Percentiles rank a stretch among this genome's conserved stretches.
Evolutionary conservation across 2,329 filamentous ascomycete genomes (phyloP).

Genomic region (Coleophoma cylindrospora): DNA sequence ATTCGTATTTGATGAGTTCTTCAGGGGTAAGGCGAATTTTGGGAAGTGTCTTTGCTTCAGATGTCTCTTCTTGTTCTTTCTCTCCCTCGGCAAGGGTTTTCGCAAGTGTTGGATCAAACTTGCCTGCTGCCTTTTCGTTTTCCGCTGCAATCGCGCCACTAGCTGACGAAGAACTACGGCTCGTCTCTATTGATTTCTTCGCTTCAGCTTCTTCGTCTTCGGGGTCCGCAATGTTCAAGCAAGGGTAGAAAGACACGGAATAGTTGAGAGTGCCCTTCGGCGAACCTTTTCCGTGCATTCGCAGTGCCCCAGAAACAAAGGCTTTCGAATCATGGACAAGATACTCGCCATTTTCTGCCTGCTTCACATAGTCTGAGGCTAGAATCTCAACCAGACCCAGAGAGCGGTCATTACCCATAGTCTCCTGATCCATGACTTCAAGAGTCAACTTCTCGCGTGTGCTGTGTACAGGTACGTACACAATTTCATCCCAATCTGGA

Average conservation of each 20-base stretch:
- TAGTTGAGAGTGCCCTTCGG: constrained; percentile 79
- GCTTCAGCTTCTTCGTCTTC: constrained; percentile 69
- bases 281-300: constrained; percentile 66
- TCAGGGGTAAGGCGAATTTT: constrained; percentile 76
- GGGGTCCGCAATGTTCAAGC: constrained; percentile 80
- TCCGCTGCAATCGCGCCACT: constrained; percentile 26
- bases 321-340: constrained; percentile 72
- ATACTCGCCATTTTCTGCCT: constrained; percentile 78
- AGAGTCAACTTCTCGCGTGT: constrained; percentile 76
- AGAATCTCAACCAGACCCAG: constrained; percentile 76
- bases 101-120: constrained; percentile 17
- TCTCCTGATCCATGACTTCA: constrained; percentile 97
- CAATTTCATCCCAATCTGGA: constrained; percentile 91
- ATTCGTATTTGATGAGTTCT: constrained; percentile 81
- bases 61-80: constrained; percentile 38
- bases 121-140: constrained; percentile 32
- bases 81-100: constrained; percentile 23
- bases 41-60: constrained; percentile 49
- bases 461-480: constrained; percentile 89
- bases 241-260: constrained; percentile 85
- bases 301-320: constrained; percentile 60
- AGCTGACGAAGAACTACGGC: constrained; percentile 14
- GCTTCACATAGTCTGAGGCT: constrained; percentile 71
- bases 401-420: constrained; percentile 82
- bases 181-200: constrained; percentile 18